These are phyloP conservation scores for Dunaliella sp. DNA, from an alignment of 139 green algal species.

Conservation along the genomic window DNA sequence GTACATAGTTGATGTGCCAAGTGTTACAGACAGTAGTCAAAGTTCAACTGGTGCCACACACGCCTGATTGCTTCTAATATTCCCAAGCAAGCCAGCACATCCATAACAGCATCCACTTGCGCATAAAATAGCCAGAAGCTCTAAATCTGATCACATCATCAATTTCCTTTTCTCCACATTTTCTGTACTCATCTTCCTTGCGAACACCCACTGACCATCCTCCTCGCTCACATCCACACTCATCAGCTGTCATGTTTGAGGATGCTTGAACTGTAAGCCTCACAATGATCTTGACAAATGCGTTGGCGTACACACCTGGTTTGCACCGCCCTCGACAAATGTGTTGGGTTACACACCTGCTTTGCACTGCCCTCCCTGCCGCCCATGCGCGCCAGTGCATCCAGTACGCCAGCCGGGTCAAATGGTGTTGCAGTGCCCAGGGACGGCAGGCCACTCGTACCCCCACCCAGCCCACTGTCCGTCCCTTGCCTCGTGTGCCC, in stretches of 20 bases:
- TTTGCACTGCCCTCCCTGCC: not conserved
- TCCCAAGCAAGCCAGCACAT: no score
- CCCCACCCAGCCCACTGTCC: not conserved
- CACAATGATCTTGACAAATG: not conserved
- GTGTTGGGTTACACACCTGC: not conserved
- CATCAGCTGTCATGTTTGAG: not conserved
- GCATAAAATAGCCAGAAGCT: no score
- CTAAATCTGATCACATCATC: no score
- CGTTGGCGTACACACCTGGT: not conserved
- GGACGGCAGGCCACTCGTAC: not conserved
- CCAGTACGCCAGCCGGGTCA: not conserved
- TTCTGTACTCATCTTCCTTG: no score
- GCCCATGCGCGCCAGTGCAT: constrained; percentile 5
- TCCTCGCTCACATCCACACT: no score
- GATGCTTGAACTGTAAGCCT: not conserved
- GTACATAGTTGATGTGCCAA: not conserved
- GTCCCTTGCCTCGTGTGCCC: not conserved
- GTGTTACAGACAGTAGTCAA: not conserved
- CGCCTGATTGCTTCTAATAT: no score
- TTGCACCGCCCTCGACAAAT: not conserved
- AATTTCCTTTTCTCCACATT: no score
- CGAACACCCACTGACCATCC: no score
- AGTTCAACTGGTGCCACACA: no score
- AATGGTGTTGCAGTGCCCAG: not conserved
- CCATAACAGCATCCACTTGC: no score